These are phyloP conservation scores for Orbilia quercus DNA, from an alignment of 2,329 filamentous ascomycete species.

Conservation along the genomic window DNA sequence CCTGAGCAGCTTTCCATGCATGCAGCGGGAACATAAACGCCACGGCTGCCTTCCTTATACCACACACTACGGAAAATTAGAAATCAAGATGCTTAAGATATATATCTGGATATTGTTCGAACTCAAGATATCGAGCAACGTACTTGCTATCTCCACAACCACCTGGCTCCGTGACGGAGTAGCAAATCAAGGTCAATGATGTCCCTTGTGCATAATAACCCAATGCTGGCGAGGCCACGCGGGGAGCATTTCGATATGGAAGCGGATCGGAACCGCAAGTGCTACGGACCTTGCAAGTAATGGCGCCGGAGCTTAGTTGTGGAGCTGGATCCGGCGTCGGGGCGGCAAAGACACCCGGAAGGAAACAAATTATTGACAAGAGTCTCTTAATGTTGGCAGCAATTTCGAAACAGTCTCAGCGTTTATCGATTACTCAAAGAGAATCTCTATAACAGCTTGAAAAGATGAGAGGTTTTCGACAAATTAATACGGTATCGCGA, in stretches of 20 bases:
- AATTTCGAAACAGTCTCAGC: no score
- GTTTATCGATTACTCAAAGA: no score
- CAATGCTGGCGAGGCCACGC: not conserved
- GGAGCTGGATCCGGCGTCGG: not conserved
- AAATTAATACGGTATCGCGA: no score
- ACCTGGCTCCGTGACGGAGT: conserved; percentile 12
- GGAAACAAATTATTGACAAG: not conserved
- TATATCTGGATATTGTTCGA: not conserved
- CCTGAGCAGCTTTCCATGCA: conserved; percentile 13
- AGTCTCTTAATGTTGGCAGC: no score
- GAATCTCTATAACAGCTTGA: no score
- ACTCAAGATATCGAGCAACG: not conserved
- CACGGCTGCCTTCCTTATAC: conserved; percentile 10
- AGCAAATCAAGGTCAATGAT: not conserved
- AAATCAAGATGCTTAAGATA: not conserved
- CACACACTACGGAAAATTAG: not conserved
- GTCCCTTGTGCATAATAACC: conserved; percentile 13
- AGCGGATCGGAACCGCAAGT: conserved; percentile 6
- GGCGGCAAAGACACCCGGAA: not conserved
- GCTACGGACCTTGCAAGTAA: conserved; percentile 3
- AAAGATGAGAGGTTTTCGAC: no score
- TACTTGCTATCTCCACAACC: conserved; percentile 21
- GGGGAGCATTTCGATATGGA: conserved; percentile 2
- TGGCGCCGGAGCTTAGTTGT: not conserved
- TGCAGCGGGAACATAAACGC: not conserved